These are phyloP conservation scores for Roridomyces roridus DNA, from an alignment of 768 basidiomycete genomes.

Conservation along the genomic window DNA sequence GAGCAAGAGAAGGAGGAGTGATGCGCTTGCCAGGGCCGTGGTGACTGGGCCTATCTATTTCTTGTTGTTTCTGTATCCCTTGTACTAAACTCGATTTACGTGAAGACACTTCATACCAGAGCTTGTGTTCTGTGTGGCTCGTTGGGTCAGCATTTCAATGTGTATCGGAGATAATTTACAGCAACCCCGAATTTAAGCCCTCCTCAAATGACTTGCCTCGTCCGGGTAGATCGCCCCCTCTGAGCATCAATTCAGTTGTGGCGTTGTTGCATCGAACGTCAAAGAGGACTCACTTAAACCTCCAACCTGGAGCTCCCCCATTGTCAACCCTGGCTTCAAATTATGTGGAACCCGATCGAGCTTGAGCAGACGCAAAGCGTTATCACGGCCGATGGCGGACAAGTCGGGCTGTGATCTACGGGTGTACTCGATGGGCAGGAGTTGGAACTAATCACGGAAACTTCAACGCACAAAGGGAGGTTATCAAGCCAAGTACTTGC, in stretches of 20 bases:
- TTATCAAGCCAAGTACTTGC: conserved; percentile 25
- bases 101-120: too few species aligned
- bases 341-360: conserved; percentile 22
- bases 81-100: too few species aligned
- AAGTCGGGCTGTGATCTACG: conserved; percentile 21
- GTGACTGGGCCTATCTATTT: too few species aligned
- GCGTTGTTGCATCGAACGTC: neutral
- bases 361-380: conserved; percentile 23
- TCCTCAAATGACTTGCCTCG: conserved; percentile 13
- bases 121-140: too few species aligned
- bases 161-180: too few species aligned
- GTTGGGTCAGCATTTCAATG: too few species aligned
- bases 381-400: conserved; percentile 24
- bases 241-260: neutral
- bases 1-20: too few species aligned
- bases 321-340: conserved; percentile 4
- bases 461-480: conserved; percentile 14
- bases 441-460: too few species aligned
- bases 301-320: conserved; percentile 19
- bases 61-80: too few species aligned
- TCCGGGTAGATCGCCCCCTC: conserved; percentile 21
- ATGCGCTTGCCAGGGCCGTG: too few species aligned
- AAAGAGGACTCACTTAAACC: conserved; percentile 13
- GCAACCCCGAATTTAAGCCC: too few species aligned
- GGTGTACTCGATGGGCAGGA: too few species aligned